A percentile compares a stretch with the other conserved stretches of the same genome.
Conservation (phyloP, 345 rosid genomes). For the Boechera retrofracta region DNA sequence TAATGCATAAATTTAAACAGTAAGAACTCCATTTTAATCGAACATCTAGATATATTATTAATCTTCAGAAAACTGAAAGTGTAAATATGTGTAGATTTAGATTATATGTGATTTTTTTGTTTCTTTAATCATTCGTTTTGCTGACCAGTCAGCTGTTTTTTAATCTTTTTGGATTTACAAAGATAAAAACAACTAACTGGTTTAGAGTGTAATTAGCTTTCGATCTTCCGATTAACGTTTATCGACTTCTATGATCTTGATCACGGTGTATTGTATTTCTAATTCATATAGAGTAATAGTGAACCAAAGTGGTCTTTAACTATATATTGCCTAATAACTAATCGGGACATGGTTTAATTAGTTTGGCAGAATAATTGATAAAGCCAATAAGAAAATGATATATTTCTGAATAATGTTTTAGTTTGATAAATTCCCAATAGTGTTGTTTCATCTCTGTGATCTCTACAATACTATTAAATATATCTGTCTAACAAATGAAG, state of each 20-base stretch:
- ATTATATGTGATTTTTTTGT: no score
- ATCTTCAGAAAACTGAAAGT: no score
- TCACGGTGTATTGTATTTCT: not conserved
- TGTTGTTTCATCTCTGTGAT: conserved; percentile 8
- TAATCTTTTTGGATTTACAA: no score
- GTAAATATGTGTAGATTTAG: no score
- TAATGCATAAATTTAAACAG: not conserved
- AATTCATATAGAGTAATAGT: not conserved
- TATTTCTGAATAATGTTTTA: not conserved
- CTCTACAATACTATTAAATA: not conserved
- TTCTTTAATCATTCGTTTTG: no score
- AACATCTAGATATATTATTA: no score
- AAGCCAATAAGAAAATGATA: not conserved
- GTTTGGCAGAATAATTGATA: not conserved
- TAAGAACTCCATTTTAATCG: no score
- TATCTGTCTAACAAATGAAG: not conserved
- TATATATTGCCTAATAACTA: not conserved
- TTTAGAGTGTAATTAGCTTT: not conserved
- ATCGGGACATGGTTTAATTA: not conserved
- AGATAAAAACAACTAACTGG: no score
- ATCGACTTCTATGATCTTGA: no score
- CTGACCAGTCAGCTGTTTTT: no score
- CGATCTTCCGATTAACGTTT: not conserved
- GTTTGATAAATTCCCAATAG: not conserved
- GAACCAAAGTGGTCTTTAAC: not conserved